These are phyloP conservation scores for Caryocar brasiliense DNA, from an alignment of 441 rosid genomes.

Conservation along the genomic window DNA sequence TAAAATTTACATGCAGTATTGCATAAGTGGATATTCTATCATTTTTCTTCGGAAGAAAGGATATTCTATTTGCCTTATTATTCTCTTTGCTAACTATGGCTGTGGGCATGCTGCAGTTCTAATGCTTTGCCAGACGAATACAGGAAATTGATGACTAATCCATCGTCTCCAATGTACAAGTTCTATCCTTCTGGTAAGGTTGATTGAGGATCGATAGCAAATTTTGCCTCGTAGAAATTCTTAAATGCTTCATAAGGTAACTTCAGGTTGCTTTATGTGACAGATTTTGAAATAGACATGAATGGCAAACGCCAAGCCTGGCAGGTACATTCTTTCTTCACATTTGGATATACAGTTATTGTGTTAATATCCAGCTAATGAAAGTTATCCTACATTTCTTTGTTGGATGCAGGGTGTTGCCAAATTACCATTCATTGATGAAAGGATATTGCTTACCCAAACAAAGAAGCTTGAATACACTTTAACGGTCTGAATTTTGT, in stretches of 20 bases:
- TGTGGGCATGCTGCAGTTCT: constrained; percentile 42
- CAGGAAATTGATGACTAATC: constrained; percentile 71
- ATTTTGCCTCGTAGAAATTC: constrained; percentile 8
- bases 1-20: not conserved
- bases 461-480: constrained; percentile 78
- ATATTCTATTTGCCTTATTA: not conserved
- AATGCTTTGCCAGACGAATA: constrained; percentile 75
- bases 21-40: no score
- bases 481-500: constrained; percentile 56
- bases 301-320: constrained; percentile 93
- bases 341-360: not conserved
- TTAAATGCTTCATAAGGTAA: constrained; percentile 4
- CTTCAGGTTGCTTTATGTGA: constrained; percentile 12
- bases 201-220: not conserved
- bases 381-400: constrained; percentile 10
- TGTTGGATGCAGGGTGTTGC: constrained; percentile 63
- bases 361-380: constrained; percentile 10
- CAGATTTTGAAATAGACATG: constrained; percentile 96
- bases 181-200: constrained; percentile 79
- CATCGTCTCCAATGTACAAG: constrained; percentile 58
- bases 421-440: constrained; percentile 90
- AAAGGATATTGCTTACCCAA: constrained; percentile 59
- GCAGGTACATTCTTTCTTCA: constrained; percentile 54
- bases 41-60: no score
- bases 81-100: constrained; percentile 7